Base-by-base conservation (phyloP, 306 rosid species). In the Leucaena leucocephala region DNA sequence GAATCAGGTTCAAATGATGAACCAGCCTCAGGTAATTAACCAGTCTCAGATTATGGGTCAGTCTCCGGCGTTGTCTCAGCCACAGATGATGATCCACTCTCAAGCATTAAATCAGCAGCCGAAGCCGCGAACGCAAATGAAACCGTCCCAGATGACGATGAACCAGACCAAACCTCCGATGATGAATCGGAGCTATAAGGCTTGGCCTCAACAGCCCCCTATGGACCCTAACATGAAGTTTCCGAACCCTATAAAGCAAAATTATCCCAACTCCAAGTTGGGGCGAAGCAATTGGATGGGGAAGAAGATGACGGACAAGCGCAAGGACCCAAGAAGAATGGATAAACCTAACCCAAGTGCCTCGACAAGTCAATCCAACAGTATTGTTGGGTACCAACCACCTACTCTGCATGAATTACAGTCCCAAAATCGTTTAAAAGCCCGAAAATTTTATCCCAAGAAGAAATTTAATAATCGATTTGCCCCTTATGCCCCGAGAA, bases 401-500 rank as follows among this genome's bases (percentile, higher is more conserved):
- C 97, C 97, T 4, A 83, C 93, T 72, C 91, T 92, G 52, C 84
- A 94, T 7, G 97, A 92, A 72, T 82, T 92, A 85, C 97, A 94
- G 84, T 92, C 93, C 9, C 97, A 92, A 72, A 91, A 94, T 84
- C 93, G 98, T n/a, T 80, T 89, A 12, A 92, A 94, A 73, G 97
- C 97, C 0, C 86, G 95, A 9, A 90, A 92, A 84, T 94, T 94
- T 71, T 92, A 89, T 68, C 92, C 96, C 4, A 94, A 94, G 83
- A 94, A 94, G 90, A 94, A 89, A 82, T 92, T 86, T 63, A 89
- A 88, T 78, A 86, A 63, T 55, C 86, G 97, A 75, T 94, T 94
- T 76, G 97, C 97, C 17, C 98, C 98, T 61, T 94, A 89, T 55
- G 98, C 98, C 5, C 98, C 98, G 39, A 90, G 98, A 83, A 95